Conservation (phyloP, 164 flowering plant genomes). For the Aristolochia fimbriata region DNA sequence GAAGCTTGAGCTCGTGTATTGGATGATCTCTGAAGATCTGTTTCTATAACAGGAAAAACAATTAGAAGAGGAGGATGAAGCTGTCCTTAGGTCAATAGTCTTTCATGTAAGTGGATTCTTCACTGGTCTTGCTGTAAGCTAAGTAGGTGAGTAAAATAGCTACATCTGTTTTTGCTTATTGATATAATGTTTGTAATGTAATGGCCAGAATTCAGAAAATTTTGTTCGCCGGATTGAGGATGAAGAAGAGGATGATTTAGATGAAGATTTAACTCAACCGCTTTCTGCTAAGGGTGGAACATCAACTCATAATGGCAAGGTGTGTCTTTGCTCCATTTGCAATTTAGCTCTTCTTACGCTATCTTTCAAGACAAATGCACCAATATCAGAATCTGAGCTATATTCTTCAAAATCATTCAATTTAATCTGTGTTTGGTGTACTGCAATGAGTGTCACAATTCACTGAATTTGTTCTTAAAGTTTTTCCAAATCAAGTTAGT, state of each 20-base stretch:
- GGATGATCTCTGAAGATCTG: constrained; percentile 1
- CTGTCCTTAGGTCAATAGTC: constrained; percentile 50
- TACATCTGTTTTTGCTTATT: no score
- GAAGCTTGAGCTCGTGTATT: background rate
- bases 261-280: constrained; percentile 23
- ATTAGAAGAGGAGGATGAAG: constrained; percentile 81
- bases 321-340: constrained; percentile 9
- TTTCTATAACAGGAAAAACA: constrained; percentile 42
- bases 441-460: no score
- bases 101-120: constrained; percentile 36
- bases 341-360: background rate
- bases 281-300: constrained; percentile 10
- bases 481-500: no score
- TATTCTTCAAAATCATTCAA: no score
- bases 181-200: background rate
- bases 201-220: constrained; percentile 30
- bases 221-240: constrained; percentile 42
- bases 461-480: no score
- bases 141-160: background rate
- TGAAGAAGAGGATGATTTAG: constrained; percentile 39
- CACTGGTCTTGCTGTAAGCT: background rate
- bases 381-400: no score
- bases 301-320: constrained; percentile 22
- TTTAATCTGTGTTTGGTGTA: no score
- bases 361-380: background rate